Base-by-base conservation (phyloP, 805 yeast genomes). In the Metschnikowia sp. region DNA sequence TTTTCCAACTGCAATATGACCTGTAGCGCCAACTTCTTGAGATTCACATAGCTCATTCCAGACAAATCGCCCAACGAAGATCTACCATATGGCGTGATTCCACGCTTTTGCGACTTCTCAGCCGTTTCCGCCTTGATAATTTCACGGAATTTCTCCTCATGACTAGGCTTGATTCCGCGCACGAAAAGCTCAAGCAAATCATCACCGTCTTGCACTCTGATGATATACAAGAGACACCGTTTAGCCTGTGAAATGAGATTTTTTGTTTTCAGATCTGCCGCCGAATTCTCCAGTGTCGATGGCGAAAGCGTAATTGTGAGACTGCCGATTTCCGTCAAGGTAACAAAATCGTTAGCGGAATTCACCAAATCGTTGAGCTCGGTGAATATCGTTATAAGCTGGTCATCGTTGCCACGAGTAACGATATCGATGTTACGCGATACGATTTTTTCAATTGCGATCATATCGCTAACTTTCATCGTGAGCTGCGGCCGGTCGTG, bases 1-100 rank as follows among this genome's bases (percentile, higher is more conserved):
- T 75, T 62, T 59, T 92, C 97, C 42, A 94, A 69, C 56, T 88
- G 88, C 44, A 90, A 70, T 3, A 92, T 76, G 48, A 84, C 77
- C 55, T 86, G 90, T 32, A 94, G 67, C 0, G 96, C 84, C 55
- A 80, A 68, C 50, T 81, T 83, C 65, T 92, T 94, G 58, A 94
- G 72, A 39, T 86, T 88, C 38, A 87, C 85, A 64, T 85, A 94
- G 1, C 81, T 70, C 15, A 74, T 54, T 8, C 67, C 54, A 34
- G 76, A 63, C 49, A 83, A 61, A 53, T 80, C 78, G 7, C 83
- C 82, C 30, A 79, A 58, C 2, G 78, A 72, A 0, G 78, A 75
- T 42, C 70, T 69, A 53, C 69, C 64, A 59, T 70, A 72, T 10
- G 79, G 79, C 18, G 35, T 39, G 12, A 29, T 9, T 68, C 74